A percentile compares a stretch with the other conserved stretches of the same genome.
Conservation (phyloP, 106 monocot species). For the Apostasia ramifera region DNA sequence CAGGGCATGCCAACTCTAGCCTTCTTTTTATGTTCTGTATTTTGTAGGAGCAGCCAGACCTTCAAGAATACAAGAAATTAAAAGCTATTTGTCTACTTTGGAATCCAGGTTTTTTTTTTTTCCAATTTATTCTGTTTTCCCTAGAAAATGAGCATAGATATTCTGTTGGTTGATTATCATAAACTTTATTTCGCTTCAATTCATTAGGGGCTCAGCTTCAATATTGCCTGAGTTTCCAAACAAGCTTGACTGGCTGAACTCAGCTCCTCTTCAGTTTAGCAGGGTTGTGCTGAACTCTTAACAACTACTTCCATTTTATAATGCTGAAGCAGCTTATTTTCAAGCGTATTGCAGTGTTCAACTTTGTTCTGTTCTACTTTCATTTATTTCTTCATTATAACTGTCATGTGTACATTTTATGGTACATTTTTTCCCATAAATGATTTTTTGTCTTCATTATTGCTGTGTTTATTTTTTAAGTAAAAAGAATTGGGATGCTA, state of each 20-base stretch:
- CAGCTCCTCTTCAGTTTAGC: slow-evolving; percentile 82
- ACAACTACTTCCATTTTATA: neutral
- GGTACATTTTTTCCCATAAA: neutral
- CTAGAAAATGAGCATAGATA: neutral
- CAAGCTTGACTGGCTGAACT: slow-evolving; percentile 93
- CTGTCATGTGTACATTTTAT: neutral
- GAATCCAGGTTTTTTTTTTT: slow-evolving; percentile 51
- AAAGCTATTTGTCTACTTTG: slow-evolving; percentile 66
- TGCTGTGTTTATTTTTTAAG: no score
- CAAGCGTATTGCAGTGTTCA: neutral
- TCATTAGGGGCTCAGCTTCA: slow-evolving; percentile 45
- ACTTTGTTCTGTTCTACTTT: neutral
- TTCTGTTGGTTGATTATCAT: neutral
- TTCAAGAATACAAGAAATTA: slow-evolving; percentile 58
- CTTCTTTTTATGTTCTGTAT: slow-evolving; percentile 1
- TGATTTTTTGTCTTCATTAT: no score
- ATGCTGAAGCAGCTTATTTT: neutral
- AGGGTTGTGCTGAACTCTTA: slow-evolving; percentile 43
- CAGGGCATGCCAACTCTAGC: neutral
- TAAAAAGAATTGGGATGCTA: no score
- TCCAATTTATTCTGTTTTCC: slow-evolving; percentile 1
- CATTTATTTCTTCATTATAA: neutral
- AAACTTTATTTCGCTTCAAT: slow-evolving; percentile 9
- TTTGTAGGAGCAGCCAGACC: slow-evolving; percentile 36
- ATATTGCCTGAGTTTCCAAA: slow-evolving; percentile 82